A percentile compares a stretch with the other conserved stretches of the same genome.
phyloP scores from a whole-genome alignment of 805 yeast species.

The Kuraishia borneana region DNA sequence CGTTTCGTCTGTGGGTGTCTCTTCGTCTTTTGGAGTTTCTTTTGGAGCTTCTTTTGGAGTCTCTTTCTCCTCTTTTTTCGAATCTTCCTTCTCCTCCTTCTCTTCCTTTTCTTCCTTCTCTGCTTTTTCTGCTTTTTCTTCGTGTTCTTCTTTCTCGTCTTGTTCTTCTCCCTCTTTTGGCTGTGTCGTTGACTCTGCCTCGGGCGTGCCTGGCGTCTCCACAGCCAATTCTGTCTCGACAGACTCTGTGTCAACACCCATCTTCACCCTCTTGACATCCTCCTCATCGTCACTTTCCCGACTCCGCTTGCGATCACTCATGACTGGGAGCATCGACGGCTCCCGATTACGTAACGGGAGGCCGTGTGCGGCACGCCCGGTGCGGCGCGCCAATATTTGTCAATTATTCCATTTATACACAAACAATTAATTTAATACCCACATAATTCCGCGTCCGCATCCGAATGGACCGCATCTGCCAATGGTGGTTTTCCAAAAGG shows the following conservation, averaged over 20 bases:
- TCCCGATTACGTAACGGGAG: no score
- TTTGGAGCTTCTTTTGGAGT: not conserved
- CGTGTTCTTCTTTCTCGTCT: slow-evolving; percentile 2
- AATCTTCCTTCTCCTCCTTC: slow-evolving; percentile 3
- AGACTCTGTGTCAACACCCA: slow-evolving; percentile 10
- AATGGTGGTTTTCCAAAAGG: no score
- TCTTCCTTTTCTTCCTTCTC: slow-evolving; percentile 6
- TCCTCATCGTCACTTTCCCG: slow-evolving; percentile 4
- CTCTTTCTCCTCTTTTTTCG: slow-evolving; percentile 2
- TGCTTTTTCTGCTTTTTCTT: slow-evolving; percentile 7
- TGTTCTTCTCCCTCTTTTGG: slow-evolving; percentile 3
- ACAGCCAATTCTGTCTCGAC: slow-evolving; percentile 13
- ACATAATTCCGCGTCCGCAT: no score
- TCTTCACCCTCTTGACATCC: slow-evolving; percentile 4
- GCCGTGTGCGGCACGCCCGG: no score
- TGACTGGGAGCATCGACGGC: no score
- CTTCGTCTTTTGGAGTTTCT: slow-evolving; percentile 1
- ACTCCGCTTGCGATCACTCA: slow-evolving; percentile 3
- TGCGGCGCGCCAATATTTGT: no score
- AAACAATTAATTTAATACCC: no score
- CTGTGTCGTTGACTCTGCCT: slow-evolving; percentile 1
- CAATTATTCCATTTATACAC: no score
- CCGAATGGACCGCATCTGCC: no score
- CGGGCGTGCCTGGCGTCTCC: slow-evolving; percentile 9
- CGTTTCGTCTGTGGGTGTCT: not conserved